These are phyloP conservation scores for Leersia perrieri DNA, from an alignment of 176 grass and related monocot genomes.

Conservation along the genomic window DNA sequence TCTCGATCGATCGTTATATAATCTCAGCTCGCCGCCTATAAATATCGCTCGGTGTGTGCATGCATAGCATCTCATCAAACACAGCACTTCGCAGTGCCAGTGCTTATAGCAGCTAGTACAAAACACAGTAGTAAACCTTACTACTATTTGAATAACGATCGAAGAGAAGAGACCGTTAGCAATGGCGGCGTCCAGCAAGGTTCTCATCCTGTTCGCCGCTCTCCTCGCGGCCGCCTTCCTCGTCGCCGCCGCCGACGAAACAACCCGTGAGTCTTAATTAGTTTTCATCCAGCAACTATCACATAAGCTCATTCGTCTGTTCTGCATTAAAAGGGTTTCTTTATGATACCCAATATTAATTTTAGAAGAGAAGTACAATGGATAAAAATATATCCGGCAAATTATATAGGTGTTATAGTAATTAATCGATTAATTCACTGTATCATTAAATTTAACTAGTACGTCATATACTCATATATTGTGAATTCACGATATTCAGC, in stretches of 20 bases:
- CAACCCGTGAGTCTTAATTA: conserved; percentile 26
- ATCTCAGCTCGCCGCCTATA: no score
- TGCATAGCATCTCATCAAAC: background rate
- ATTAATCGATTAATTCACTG: no score
- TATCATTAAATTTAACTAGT: no score
- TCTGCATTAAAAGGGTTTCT: no score
- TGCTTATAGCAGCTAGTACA: background rate
- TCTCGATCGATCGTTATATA: background rate
- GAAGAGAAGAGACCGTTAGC: background rate
- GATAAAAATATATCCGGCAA: no score
- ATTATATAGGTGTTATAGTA: no score
- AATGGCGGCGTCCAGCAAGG: conserved; percentile 17
- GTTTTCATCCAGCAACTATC: background rate
- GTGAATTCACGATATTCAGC: no score
- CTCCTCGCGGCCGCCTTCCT: conserved; percentile 47
- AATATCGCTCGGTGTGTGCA: background rate
- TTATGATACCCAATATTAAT: no score
- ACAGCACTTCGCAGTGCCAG: background rate
- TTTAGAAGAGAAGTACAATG: no score
- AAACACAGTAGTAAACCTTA: background rate
- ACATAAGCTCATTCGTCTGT: background rate
- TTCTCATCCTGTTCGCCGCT: conserved; percentile 37
- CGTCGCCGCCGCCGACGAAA: conserved; percentile 39
- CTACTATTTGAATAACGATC: background rate
- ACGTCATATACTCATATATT: no score